Evolutionary conservation across 2,329 filamentous ascomycete species (phyloP).

Genomic region (Nigrospora sphaerica): DNA sequence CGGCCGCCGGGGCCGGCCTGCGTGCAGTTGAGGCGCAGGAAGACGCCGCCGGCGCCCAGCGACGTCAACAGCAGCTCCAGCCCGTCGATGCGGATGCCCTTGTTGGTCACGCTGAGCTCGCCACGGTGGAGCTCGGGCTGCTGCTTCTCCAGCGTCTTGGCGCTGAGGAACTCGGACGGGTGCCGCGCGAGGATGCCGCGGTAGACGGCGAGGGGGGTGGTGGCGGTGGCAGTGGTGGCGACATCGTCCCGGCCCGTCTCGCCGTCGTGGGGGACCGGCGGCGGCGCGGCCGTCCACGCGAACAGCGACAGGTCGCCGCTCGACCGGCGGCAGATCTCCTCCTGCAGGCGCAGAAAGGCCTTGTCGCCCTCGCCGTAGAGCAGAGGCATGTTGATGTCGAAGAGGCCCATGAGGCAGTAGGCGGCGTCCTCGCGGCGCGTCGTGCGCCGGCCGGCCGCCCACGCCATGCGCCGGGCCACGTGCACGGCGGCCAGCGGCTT

Average conservation of each 20-base stretch:
- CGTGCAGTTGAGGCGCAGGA: neutral
- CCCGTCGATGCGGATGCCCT: conserved; percentile 1
- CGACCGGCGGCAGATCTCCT: conserved; percentile 9
- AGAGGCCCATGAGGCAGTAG: conserved; percentile 39
- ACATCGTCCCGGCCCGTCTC: too few species aligned
- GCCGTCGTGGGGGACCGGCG: neutral
- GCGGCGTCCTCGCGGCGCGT: conserved; percentile 16
- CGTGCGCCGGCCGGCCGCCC: conserved; percentile 6
- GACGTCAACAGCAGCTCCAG: neutral
- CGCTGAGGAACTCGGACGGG: neutral
- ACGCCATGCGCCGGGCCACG: conserved; percentile 5
- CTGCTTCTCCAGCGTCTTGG: neutral
- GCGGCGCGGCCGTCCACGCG: neutral
- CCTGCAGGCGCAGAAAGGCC: conserved; percentile 3
- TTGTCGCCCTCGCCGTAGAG: conserved; percentile 43
- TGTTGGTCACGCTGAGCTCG: conserved; percentile 1
- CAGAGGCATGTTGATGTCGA: conserved; percentile 56
- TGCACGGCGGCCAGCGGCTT: conserved; percentile 1
- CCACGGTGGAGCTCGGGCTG: neutral
- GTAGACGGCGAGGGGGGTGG: neutral
- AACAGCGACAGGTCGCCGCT: conserved; percentile 1
- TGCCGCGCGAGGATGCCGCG: neutral
- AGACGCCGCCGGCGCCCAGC: neutral
- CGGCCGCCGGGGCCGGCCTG: neutral
- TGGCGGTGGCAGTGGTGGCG: neutral